Conservation (phyloP, 2,329 filamentous ascomycete species). For the Aspergillus oerlinghausenensis region DNA sequence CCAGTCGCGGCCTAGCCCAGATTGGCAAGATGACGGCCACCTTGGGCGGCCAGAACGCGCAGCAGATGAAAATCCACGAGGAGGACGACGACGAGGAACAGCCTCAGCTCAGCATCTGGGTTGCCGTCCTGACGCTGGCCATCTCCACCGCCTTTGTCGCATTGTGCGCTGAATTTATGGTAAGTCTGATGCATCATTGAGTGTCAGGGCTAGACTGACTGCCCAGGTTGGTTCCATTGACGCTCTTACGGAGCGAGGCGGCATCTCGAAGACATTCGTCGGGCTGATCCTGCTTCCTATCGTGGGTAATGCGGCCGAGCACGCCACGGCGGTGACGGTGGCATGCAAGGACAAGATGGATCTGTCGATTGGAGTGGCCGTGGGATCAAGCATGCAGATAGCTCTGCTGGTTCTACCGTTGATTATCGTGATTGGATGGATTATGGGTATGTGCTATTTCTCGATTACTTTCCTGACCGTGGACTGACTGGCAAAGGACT, state of each 20-base stretch:
- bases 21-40: constrained; percentile 51
- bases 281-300: constrained; percentile 62
- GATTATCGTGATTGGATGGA: constrained; percentile 59
- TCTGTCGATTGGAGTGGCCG: constrained; percentile 60
- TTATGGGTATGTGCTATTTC: constrained; percentile 38
- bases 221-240: constrained; percentile 50
- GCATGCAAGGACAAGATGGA: constrained; percentile 66
- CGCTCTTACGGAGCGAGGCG: constrained; percentile 45
- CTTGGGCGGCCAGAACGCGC: constrained; percentile 47
- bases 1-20: constrained; percentile 46
- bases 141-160: constrained; percentile 75
- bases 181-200: constrained; percentile 11
- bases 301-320: constrained; percentile 63
- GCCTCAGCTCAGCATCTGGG: constrained; percentile 67
- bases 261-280: constrained; percentile 57
- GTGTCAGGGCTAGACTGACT: not conserved
- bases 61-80: constrained; percentile 46
- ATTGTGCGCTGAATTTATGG: constrained; percentile 67
- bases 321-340: constrained; percentile 59
- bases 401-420: constrained; percentile 59
- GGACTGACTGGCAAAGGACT: constrained; percentile 33
- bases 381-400: constrained; percentile 64
- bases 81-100: constrained; percentile 71
- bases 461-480: not conserved
- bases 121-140: constrained; percentile 67